Percentiles rank a stretch among this genome's conserved stretches.
These are phyloP conservation scores for Neonectria hederae DNA, from an alignment of 2,329 filamentous ascomycete genomes.

Conservation along the genomic window DNA sequence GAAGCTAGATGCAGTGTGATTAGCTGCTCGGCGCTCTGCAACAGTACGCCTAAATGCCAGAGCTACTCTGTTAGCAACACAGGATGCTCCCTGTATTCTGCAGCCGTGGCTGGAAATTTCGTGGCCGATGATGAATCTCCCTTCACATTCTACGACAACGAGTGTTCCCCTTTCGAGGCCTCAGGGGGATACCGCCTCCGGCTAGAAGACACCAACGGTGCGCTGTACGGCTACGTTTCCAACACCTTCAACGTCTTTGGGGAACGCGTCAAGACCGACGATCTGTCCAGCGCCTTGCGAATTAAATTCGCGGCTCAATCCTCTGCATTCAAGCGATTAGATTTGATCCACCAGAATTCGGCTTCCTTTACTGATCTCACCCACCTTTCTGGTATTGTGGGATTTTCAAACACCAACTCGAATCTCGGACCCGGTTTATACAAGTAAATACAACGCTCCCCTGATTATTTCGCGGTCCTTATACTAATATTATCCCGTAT, in stretches of 20 bases:
- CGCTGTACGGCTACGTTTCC: background rate
- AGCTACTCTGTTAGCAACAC: background rate
- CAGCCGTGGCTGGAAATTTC: background rate
- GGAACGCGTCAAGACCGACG: background rate
- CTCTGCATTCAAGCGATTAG: background rate
- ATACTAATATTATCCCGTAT: background rate
- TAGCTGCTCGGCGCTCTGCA: background rate
- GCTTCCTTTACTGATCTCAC: background rate
- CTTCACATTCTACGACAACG: background rate
- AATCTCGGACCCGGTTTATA: background rate
- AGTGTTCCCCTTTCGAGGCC: background rate
- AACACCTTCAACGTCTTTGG: background rate
- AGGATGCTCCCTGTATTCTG: background rate
- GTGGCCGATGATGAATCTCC: background rate
- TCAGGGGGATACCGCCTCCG: background rate
- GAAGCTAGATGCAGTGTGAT: background rate
- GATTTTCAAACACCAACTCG: background rate
- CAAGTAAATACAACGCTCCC: background rate
- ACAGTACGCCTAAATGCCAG: background rate
- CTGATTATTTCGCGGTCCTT: background rate
- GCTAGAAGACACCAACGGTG: background rate
- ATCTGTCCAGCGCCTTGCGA: background rate
- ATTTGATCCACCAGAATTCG: background rate
- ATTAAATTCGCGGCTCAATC: background rate
- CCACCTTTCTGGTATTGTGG: background rate